Evolutionary conservation across 495 filamentous ascomycete genomes (phyloP).

Genomic region (Penicillium steckii): DNA sequence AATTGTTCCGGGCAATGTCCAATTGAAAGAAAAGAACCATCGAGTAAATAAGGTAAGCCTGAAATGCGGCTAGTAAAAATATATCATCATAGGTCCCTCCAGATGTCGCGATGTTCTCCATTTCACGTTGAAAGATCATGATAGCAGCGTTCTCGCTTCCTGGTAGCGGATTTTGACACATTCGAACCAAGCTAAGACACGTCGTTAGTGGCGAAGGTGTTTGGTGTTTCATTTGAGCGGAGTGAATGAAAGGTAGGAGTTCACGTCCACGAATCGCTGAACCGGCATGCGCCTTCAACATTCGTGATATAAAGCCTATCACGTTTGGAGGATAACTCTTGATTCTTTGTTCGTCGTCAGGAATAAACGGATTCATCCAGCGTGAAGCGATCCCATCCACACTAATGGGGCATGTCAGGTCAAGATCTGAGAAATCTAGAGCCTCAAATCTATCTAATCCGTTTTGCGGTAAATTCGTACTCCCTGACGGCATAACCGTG

Average conservation of each 20-base stretch:
- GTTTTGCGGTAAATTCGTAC: not conserved
- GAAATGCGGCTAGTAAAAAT: constrained; percentile 41
- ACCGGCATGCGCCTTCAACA: constrained; percentile 42
- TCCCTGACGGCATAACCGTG: not conserved
- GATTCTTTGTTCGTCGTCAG: constrained; percentile 32
- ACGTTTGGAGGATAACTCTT: constrained; percentile 37
- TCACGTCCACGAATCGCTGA: constrained; percentile 35
- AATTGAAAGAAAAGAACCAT: constrained; percentile 43
- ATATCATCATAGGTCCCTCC: constrained; percentile 34
- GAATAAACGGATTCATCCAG: constrained; percentile 46
- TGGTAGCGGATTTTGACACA: constrained; percentile 37
- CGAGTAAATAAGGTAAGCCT: constrained; percentile 48
- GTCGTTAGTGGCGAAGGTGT: constrained; percentile 33
- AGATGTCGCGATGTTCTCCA: constrained; percentile 33
- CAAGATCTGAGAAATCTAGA: constrained; percentile 23
- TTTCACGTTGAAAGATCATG: constrained; percentile 38
- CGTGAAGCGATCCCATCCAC: constrained; percentile 45
- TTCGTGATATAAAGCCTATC: constrained; percentile 37
- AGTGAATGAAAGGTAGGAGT: constrained; percentile 42
- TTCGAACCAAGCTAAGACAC: constrained; percentile 43
- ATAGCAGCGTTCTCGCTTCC: constrained; percentile 35
- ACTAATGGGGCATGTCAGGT: constrained; percentile 44
- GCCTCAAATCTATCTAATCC: not conserved
- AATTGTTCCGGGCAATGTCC: constrained; percentile 15
- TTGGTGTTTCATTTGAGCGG: constrained; percentile 24